These are phyloP conservation scores for Hyaloscypha hepaticicola DNA, from an alignment of 495 filamentous ascomycete genomes.

Conservation along the genomic window DNA sequence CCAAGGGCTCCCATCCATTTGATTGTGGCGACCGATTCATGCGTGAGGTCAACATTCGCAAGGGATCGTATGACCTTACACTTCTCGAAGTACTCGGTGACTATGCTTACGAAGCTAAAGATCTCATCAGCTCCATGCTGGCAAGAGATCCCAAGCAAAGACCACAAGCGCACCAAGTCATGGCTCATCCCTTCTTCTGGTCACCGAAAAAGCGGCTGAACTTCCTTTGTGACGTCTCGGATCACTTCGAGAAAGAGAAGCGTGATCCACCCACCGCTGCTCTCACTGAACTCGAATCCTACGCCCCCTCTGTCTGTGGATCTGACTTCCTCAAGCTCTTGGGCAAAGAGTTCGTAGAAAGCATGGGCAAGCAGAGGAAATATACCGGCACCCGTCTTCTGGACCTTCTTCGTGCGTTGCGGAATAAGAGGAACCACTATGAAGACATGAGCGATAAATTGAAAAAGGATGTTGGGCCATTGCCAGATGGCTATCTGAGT, in stretches of 20 bases:
- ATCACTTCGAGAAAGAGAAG: conserved; percentile 90
- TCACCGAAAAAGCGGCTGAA: conserved; percentile 75
- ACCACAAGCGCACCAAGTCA: conserved; percentile 71
- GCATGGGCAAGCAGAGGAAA: conserved; percentile 89
- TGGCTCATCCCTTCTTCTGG: conserved; percentile 98
- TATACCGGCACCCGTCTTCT: conserved; percentile 82
- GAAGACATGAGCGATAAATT: conserved; percentile 82
- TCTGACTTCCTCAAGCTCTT: conserved; percentile 77
- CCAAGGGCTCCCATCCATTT: conserved; percentile 88
- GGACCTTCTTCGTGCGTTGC: conserved; percentile 81
- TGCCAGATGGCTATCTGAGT: conserved; percentile 80
- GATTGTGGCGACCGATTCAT: conserved; percentile 91
- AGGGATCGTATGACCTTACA: conserved; percentile 72
- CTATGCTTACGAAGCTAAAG: conserved; percentile 80
- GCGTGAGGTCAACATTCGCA: conserved; percentile 94
- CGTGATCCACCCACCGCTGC: conserved; percentile 71
- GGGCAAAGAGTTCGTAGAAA: conserved; percentile 79
- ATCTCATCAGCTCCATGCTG: conserved; percentile 84
- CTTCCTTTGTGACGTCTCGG: conserved; percentile 91
- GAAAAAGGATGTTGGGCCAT: conserved; percentile 72
- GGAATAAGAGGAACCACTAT: conserved; percentile 97
- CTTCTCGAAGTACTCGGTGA: conserved; percentile 71
- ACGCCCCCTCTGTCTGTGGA: conserved; percentile 52
- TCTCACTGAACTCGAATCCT: conserved; percentile 62
- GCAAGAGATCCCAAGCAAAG: conserved; percentile 65